A percentile compares a stretch with the other conserved stretches of the same genome.
Conservation (phyloP, 2,329 filamentous ascomycete species). For the Aspergillus candidus region DNA sequence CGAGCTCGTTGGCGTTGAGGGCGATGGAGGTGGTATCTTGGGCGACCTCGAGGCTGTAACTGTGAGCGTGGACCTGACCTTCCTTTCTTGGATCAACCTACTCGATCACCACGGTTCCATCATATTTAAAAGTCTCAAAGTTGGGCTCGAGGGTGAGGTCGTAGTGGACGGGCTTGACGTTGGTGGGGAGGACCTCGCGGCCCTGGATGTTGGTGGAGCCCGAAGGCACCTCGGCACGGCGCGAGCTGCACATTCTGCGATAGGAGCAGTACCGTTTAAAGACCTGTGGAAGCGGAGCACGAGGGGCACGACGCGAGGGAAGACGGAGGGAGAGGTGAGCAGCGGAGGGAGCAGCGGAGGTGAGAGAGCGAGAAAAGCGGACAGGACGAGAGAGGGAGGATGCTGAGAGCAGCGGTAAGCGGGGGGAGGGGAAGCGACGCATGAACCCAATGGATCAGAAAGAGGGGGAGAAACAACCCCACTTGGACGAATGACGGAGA, state of each 20-base stretch:
- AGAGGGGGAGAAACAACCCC: conserved; percentile 4
- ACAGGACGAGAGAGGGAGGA: conserved; percentile 21
- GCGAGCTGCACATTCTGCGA: conserved; percentile 67
- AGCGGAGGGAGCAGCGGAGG: conserved; percentile 18
- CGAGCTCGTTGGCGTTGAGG: conserved; percentile 80
- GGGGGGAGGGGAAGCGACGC: conserved; percentile 30
- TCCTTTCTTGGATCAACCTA: conserved; percentile 30
- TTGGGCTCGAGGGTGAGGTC: conserved; percentile 86
- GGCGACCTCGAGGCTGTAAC: conserved; percentile 63
- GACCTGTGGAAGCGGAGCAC: conserved; percentile 25
- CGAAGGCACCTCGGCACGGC: conserved; percentile 49
- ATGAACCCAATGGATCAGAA: conserved; percentile 15
- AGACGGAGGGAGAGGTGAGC: conserved; percentile 18
- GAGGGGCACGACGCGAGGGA: conserved; percentile 15
- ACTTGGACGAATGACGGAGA: background rate
- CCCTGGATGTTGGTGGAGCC: conserved; percentile 57
- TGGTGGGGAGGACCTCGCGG: conserved; percentile 81
- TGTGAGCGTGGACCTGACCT: no score
- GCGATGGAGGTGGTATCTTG: conserved; percentile 81
- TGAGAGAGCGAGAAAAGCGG: conserved; percentile 15
- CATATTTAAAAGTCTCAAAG: conserved; percentile 79
- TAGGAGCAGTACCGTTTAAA: conserved; percentile 63
- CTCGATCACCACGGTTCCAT: conserved; percentile 79
- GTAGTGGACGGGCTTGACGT: conserved; percentile 89
- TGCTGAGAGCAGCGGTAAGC: conserved; percentile 29